Percentiles rank a stretch among this genome's conserved stretches.
These are phyloP conservation scores for Thelephora ganbajun DNA, from an alignment of 768 basidiomycete species.

Conservation along the genomic window DNA sequence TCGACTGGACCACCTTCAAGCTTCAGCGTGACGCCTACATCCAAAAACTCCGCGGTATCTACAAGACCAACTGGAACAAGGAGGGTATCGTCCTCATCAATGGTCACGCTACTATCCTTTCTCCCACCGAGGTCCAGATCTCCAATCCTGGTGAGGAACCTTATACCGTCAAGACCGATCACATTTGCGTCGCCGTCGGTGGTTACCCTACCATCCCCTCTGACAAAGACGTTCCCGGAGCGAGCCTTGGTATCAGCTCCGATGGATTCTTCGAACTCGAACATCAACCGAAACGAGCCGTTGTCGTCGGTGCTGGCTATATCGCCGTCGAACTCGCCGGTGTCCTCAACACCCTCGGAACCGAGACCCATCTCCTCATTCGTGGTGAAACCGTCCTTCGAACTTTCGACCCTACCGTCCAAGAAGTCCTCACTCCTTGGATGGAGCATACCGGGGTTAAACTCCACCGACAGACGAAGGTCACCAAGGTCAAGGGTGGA, in stretches of 20 bases:
- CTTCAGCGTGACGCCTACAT: constrained; percentile 94
- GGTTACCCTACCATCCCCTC: constrained; percentile 71
- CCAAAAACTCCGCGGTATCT: constrained; percentile 75
- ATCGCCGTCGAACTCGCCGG: constrained; percentile 97
- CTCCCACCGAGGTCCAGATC: constrained; percentile 59
- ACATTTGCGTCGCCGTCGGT: constrained; percentile 77
- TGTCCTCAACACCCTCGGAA: constrained; percentile 79
- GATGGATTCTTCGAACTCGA: constrained; percentile 94
- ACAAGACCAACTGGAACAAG: constrained; percentile 76
- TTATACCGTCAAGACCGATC: constrained; percentile 63
- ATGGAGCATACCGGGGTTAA: constrained; percentile 92
- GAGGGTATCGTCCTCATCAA: constrained; percentile 82
- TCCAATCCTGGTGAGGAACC: constrained; percentile 49
- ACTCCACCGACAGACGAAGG: constrained; percentile 65
- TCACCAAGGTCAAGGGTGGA: constrained; percentile 63
- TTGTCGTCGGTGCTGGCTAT: constrained; percentile 93
- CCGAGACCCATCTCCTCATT: constrained; percentile 87
- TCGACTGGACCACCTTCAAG: constrained; percentile 88
- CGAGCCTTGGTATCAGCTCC: constrained; percentile 78
- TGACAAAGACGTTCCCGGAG: constrained; percentile 76
- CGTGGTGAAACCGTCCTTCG: constrained; percentile 82
- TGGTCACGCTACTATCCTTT: constrained; percentile 63
- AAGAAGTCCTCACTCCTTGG: constrained; percentile 76
- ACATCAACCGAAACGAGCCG: constrained; percentile 85
- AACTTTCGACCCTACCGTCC: constrained; percentile 81